These are phyloP conservation scores for Candida qinlingensis DNA, from an alignment of 805 yeast species.

Conservation along the genomic window DNA sequence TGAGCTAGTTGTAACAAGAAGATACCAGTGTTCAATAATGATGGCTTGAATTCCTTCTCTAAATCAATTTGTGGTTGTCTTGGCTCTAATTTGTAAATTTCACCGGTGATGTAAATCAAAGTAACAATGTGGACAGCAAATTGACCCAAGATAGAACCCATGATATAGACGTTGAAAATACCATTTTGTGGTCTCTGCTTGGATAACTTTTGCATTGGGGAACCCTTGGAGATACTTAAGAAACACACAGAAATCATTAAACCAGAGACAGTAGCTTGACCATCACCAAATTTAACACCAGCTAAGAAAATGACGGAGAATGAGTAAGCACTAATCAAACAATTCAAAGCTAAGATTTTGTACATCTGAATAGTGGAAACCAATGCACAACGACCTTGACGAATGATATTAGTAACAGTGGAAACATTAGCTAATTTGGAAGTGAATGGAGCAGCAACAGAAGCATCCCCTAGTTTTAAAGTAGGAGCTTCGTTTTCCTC, in stretches of 20 bases:
- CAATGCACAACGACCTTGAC: conserved; percentile 97
- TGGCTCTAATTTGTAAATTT: conserved; percentile 86
- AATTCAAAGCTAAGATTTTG: conserved; percentile 93
- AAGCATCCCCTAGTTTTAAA: conserved; percentile 94
- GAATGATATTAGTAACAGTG: conserved; percentile 86
- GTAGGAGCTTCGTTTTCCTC: conserved; percentile 82
- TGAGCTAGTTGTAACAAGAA: conserved; percentile 91
- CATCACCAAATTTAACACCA: conserved; percentile 97
- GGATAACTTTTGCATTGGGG: conserved; percentile 81
- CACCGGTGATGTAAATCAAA: conserved; percentile 74
- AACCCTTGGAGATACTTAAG: conserved; percentile 90
- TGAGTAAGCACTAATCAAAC: conserved; percentile 94
- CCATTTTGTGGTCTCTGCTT: conserved; percentile 97
- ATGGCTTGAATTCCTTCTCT: conserved; percentile 84
- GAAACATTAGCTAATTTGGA: conserved; percentile 89
- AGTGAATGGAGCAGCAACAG: conserved; percentile 98
- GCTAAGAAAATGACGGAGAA: conserved; percentile 90
- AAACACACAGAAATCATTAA: conserved; percentile 88
- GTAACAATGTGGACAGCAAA: conserved; percentile 88
- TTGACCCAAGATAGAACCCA: conserved; percentile 97
- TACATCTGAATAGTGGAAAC: conserved; percentile 98
- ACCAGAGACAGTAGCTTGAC: conserved; percentile 97
- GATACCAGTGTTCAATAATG: conserved; percentile 92
- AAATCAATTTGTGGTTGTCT: conserved; percentile 85
- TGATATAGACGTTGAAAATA: conserved; percentile 88